Conservation (phyloP, 2,329 filamentous ascomycete genomes). For the Fusarium robinianum region DNA sequence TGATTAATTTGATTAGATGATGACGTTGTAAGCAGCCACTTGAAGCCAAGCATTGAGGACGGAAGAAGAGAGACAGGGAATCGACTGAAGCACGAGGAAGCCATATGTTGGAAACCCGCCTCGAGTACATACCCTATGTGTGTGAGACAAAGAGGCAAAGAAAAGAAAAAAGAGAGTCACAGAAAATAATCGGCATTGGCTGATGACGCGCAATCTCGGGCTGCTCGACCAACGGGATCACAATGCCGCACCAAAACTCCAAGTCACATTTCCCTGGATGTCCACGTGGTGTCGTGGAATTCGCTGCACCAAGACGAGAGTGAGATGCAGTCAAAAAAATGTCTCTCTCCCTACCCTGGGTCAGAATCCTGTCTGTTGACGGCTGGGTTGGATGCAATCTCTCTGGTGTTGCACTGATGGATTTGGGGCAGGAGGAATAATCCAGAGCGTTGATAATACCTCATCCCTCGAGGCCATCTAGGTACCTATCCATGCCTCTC, state of each 20-base stretch:
- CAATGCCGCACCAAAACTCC: constrained; percentile 10
- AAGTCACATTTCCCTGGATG: constrained; percentile 8
- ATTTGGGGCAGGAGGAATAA: no score
- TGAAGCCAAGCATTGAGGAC: constrained; percentile 9
- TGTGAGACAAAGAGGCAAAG: no score
- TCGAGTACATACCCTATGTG: neutral
- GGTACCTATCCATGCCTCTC: no score
- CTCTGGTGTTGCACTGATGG: no score
- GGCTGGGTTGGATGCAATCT: no score
- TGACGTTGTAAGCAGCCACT: no score
- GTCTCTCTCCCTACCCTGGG: no score
- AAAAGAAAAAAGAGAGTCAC: no score
- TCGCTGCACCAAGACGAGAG: constrained; percentile 25
- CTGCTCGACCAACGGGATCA: constrained; percentile 20
- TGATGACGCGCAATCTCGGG: constrained; percentile 31
- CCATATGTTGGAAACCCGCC: constrained; percentile 21
- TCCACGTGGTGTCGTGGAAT: constrained; percentile 38
- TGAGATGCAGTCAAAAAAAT: constrained; percentile 11
- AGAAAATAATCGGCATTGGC: constrained; percentile 5
- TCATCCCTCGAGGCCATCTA: no score
- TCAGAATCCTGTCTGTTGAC: no score
- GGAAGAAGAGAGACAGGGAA: constrained; percentile 3
- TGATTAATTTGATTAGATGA: no score
- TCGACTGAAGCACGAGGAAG: constrained; percentile 17
- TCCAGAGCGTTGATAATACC: no score